A percentile compares a stretch with the other conserved stretches of the same genome.
phyloP scores from a whole-genome alignment of 2,329 filamentous ascomycete genomes.

The Phyllosticta capitalensis region DNA sequence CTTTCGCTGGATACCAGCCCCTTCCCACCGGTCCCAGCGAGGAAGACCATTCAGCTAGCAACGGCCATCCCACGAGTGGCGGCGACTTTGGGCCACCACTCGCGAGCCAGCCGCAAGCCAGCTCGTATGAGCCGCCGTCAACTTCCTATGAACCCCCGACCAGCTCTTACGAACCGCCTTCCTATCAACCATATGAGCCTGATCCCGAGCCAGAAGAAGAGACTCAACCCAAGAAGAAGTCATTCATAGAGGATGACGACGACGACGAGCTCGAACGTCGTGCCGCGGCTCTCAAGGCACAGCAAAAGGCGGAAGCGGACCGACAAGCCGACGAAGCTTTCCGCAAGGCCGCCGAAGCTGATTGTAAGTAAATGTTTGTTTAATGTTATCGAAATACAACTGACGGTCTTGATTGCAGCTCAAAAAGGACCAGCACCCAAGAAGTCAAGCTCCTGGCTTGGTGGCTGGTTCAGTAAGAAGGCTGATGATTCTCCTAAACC shows the following conservation, averaged over 20 bases:
- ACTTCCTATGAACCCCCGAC: constrained; percentile 22
- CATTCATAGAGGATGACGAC: constrained; percentile 73
- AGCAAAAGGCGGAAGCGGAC: constrained; percentile 49
- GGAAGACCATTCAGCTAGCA: constrained; percentile 19
- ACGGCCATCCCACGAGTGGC: constrained; percentile 15
- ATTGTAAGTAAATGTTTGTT: constrained; percentile 36
- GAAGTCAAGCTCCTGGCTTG: constrained; percentile 65
- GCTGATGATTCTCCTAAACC: constrained; percentile 55
- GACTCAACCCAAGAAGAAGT: constrained; percentile 58
- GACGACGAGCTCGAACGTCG: constrained; percentile 51
- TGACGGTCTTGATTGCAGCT: constrained; percentile 33
- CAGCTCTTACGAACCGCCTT: constrained; percentile 50
- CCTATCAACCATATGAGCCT: constrained; percentile 40
- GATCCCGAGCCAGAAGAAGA: constrained; percentile 43
- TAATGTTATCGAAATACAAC: background rate
- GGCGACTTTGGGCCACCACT: constrained; percentile 11
- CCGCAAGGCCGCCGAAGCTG: constrained; percentile 66
- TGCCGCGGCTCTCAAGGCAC: constrained; percentile 46
- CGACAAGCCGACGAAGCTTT: constrained; percentile 78
- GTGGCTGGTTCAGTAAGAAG: constrained; percentile 72
- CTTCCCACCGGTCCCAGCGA: constrained; percentile 7
- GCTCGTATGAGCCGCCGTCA: constrained; percentile 20
- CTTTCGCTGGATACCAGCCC: constrained; percentile 14
- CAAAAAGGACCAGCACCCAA: constrained; percentile 43
- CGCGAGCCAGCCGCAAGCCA: constrained; percentile 8